These are phyloP conservation scores for Saccharum officinarum DNA, from an alignment of 176 grass and related monocot genomes.

Conservation along the genomic window DNA sequence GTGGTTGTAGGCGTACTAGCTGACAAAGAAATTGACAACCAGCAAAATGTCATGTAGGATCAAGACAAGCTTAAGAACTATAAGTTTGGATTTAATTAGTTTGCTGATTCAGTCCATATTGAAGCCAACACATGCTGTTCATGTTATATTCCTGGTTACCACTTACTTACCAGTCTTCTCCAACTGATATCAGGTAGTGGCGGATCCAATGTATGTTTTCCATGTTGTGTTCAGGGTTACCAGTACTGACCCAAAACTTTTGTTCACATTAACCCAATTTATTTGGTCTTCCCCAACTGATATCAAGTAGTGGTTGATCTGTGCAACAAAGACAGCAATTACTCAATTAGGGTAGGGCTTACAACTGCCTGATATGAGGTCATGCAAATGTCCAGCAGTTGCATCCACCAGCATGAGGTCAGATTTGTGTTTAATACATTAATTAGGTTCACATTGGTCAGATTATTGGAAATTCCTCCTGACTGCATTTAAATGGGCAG, in stretches of 20 bases:
- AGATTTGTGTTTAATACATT: conserved; percentile 3
- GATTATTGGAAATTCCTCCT: background rate
- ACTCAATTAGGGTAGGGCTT: background rate
- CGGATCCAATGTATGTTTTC: background rate
- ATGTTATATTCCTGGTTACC: conserved; percentile 29
- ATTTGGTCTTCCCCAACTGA: background rate
- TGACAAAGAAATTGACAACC: background rate
- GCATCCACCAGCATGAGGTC: background rate
- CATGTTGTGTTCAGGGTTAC: conserved; percentile 17
- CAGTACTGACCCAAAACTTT: background rate
- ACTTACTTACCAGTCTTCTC: background rate
- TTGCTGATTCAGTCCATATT: background rate
- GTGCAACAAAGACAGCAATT: conserved; percentile 5
- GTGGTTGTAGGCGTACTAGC: background rate
- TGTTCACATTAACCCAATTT: background rate
- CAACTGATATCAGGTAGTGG: background rate
- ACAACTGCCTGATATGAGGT: background rate
- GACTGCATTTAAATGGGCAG: conserved; percentile 25
- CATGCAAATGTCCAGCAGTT: background rate
- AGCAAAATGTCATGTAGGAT: conserved; percentile 5
- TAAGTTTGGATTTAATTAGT: background rate
- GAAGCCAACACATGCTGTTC: background rate
- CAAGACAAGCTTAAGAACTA: background rate
- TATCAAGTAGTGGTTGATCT: conserved; percentile 2
- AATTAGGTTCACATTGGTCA: conserved; percentile 24